Evolutionary conservation across 257 asterid species (phyloP).

Genomic region (Petrea volubilis): DNA sequence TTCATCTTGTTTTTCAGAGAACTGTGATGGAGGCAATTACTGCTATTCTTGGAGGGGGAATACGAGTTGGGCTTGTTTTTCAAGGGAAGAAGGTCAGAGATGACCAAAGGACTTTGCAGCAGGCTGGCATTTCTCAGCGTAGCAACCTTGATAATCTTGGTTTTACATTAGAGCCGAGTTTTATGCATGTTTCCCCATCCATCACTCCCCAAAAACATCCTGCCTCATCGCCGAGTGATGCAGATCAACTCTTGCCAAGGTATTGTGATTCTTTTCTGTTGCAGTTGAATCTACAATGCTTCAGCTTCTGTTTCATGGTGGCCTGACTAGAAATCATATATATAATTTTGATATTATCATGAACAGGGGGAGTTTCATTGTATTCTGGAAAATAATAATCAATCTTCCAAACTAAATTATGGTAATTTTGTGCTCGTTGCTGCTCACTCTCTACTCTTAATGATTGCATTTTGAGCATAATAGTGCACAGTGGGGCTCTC

Average conservation of each 20-base stretch:
- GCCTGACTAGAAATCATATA: too few species aligned
- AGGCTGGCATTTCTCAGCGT: conserved; percentile 67
- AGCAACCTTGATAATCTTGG: conserved; percentile 58
- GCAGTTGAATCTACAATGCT: not conserved
- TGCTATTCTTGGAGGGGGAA: conserved; percentile 61
- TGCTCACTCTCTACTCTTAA: not conserved
- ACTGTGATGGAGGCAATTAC: conserved; percentile 75
- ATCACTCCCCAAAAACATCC: conserved; percentile 26
- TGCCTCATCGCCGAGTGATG: conserved; percentile 33
- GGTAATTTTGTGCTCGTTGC: not conserved
- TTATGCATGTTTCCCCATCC: conserved; percentile 34
- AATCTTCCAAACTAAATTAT: too few species aligned
- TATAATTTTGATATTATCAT: too few species aligned
- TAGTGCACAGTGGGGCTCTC: not conserved
- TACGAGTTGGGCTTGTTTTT: conserved; percentile 70
- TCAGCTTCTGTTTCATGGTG: not conserved
- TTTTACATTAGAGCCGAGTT: conserved; percentile 64
- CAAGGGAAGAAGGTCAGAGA: conserved; percentile 78
- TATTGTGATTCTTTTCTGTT: conserved; percentile 10
- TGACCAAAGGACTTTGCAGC: conserved; percentile 63
- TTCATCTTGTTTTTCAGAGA: conserved; percentile 44
- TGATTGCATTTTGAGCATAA: not conserved
- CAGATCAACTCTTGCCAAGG: conserved; percentile 41
- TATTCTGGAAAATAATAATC: too few species aligned
- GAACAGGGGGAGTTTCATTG: too few species aligned